phyloP scores from a whole-genome alignment of 257 asterid genomes.

The Solanum chilense region DNA sequence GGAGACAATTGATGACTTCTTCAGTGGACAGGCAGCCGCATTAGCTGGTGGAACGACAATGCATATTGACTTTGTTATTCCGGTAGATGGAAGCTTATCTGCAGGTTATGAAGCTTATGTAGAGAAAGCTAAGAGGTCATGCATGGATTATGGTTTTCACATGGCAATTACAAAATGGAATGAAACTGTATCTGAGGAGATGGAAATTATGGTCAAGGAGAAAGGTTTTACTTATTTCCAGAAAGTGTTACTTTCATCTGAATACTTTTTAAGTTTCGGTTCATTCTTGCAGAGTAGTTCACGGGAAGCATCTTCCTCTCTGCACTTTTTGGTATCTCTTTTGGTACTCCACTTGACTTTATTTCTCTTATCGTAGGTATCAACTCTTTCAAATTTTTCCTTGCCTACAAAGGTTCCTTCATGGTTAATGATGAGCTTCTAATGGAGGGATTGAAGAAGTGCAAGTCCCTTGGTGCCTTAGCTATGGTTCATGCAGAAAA shows the following conservation, averaged over 20 bases:
- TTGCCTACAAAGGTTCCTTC: constrained; percentile 89
- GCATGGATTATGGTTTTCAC: constrained; percentile 98
- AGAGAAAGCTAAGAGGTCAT: constrained; percentile 66
- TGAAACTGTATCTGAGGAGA: constrained; percentile 66
- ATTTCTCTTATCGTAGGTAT: constrained; percentile 41
- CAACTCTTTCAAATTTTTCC: constrained; percentile 86
- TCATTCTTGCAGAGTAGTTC: neutral
- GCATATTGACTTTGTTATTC: constrained; percentile 95
- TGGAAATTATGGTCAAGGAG: constrained; percentile 93
- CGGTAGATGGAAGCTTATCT: constrained; percentile 77
- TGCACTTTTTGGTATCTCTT: neutral
- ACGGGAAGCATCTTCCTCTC: neutral
- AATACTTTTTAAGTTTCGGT: neutral
- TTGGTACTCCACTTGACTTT: neutral
- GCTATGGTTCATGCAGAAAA: constrained; percentile 98
- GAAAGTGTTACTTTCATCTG: neutral
- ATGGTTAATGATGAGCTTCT: constrained; percentile 85
- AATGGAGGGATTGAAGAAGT: constrained; percentile 86
- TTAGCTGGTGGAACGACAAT: constrained; percentile 98
- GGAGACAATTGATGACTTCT: constrained; percentile 74
- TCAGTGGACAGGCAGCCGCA: constrained; percentile 96
- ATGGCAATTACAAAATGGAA: constrained; percentile 99
- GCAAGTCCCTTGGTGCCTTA: constrained; percentile 93
- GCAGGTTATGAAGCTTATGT: constrained; percentile 70
- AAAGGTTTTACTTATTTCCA: constrained; percentile 31